Evolutionary conservation across 306 rosid genomes (phyloP).

Genomic region (Trifolium dubium): DNA sequence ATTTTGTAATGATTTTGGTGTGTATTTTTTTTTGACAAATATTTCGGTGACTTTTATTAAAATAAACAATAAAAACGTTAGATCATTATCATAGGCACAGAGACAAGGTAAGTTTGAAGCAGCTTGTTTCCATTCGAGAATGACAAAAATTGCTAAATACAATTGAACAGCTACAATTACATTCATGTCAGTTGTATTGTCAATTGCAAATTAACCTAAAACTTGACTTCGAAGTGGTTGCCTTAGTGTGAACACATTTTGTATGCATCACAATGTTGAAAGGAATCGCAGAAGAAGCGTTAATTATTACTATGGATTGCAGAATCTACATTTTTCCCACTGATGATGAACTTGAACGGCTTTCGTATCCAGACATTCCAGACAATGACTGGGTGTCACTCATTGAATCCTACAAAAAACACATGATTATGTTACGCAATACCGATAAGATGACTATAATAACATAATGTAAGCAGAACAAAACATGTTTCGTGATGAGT

Average conservation of each 20-base stretch:
- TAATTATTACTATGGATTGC: background rate
- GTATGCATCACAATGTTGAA: constrained; percentile 11
- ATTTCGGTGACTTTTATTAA: too few species aligned
- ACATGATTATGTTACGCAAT: background rate
- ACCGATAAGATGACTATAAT: background rate
- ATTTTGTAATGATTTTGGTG: too few species aligned
- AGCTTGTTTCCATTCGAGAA: background rate
- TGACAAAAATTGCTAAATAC: constrained; percentile 2
- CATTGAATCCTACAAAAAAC: constrained; percentile 47
- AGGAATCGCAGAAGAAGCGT: background rate
- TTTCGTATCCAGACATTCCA: constrained; percentile 49
- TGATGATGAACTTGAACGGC: constrained; percentile 51
- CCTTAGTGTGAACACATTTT: background rate
- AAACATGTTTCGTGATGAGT: background rate
- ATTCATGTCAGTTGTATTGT: background rate
- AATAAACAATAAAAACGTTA: too few species aligned
- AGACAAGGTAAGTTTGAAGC: background rate
- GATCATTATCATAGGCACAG: too few species aligned
- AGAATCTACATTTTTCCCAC: constrained; percentile 2
- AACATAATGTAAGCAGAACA: background rate
- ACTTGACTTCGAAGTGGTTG: background rate
- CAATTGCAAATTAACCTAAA: background rate
- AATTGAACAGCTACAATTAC: constrained; percentile 3
- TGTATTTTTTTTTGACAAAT: too few species aligned
- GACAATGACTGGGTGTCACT: constrained; percentile 46